These are phyloP conservation scores for Chaetomium fimeti DNA, from an alignment of 495 filamentous ascomycete genomes.

Conservation along the genomic window DNA sequence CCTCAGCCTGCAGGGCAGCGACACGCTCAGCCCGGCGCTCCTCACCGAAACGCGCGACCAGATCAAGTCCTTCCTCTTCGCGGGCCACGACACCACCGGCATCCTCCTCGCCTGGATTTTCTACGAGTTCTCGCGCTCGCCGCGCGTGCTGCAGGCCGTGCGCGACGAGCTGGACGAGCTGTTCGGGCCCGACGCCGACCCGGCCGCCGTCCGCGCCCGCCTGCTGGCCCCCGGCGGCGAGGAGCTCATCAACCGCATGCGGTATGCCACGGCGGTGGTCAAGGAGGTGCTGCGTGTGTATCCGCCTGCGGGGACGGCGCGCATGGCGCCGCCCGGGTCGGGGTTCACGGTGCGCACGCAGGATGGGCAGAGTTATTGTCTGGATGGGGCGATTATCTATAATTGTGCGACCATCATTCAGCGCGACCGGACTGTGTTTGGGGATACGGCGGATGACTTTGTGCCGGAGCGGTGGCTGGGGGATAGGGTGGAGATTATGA, in stretches of 20 bases:
- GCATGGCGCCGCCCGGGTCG: constrained; percentile 35
- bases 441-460: constrained; percentile 57
- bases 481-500: constrained; percentile 36
- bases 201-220: constrained; percentile 24
- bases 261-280: constrained; percentile 51
- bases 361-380: constrained; percentile 59
- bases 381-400: constrained; percentile 55
- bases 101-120: constrained; percentile 43
- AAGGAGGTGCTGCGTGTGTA: constrained; percentile 54
- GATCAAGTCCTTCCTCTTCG: constrained; percentile 49
- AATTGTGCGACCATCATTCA: constrained; percentile 54
- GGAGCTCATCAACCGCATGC: constrained; percentile 45
- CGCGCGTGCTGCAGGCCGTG: constrained; percentile 39
- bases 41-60: constrained; percentile 34
- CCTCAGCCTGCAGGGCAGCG: constrained; percentile 34
- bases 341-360: constrained; percentile 39
- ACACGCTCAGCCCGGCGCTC: constrained; percentile 26
- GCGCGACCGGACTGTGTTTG: constrained; percentile 56
- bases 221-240: constrained; percentile 36
- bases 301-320: constrained; percentile 43
- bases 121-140: constrained; percentile 50
- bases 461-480: constrained; percentile 63
- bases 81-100: constrained; percentile 52
- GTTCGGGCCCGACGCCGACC: constrained; percentile 35
- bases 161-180: constrained; percentile 49